Base-by-base conservation (phyloP, 257 asterid genomes). In the Gentiana dahurica region DNA sequence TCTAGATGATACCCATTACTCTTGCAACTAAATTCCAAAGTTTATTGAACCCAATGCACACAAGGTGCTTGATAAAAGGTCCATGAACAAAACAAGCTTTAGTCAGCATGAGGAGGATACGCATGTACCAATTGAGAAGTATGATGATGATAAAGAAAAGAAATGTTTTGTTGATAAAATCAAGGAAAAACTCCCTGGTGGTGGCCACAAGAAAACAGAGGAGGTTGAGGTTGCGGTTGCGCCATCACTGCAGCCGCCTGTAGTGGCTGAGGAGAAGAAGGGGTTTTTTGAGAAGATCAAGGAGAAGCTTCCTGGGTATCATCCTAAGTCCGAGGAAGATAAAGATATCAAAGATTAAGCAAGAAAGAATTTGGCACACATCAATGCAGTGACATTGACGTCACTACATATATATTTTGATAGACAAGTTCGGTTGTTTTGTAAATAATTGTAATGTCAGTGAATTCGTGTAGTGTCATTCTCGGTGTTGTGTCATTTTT, bases 251-350 rank as follows among this genome's bases (percentile, higher is more conserved):
- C 62, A 78, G 1, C 73, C 83, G 1, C 65, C 61, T 2, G 24
- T 50, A 41, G 49, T 24, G 24, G 24, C 24, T 24, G 24, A 80
- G 63, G 95, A 84, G 47, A 87, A 87, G 73, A 91, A 87, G 63
- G 63, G 89, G 0, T 82, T 91, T 65, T 46, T 87, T 78, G 94
- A 84, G 8, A 91, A 91, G 86, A 87, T 91, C 61, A 91, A 87
- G 89, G 98, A 87, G 74, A 91, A 91, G 64, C 58, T 91, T 4
- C 98, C 95, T 1, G 96, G 98, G 8, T 77, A 77, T 69, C 94
- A 87, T 65, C 24, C 78, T 45, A 83, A 87, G 84, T 65, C 68
- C 1, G 96, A 75, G 8, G 95, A 82, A 8, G 95, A 77, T 8
- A 79, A 83, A 58, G 86, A 66, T 36, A 55, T n/a, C 34, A 57